phyloP scores from a whole-genome alignment of 2,329 filamentous ascomycete species.

The Microdochium nivale region DNA sequence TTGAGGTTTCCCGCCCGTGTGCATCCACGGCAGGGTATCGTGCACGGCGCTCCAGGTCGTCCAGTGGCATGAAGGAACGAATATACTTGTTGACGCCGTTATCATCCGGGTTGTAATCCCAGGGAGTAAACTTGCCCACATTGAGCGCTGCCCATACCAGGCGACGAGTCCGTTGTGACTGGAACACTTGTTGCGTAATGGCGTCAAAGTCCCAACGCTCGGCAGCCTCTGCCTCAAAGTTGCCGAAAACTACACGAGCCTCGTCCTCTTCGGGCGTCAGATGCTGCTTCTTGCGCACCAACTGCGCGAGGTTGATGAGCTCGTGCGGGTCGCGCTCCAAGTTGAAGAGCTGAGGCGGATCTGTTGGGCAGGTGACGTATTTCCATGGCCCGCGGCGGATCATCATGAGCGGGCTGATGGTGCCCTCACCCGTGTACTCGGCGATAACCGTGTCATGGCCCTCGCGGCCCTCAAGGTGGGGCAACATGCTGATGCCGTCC shows the following conservation, averaged over 20 bases:
- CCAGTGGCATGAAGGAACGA: slow-evolving; percentile 70
- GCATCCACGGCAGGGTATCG: slow-evolving; percentile 60
- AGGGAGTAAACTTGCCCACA: slow-evolving; percentile 66
- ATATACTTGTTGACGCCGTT: slow-evolving; percentile 72
- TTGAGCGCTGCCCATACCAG: slow-evolving; percentile 75
- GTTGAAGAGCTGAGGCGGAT: slow-evolving; percentile 80
- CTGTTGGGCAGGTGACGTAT: slow-evolving; percentile 77
- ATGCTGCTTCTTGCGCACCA: slow-evolving; percentile 24
- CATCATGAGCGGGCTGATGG: slow-evolving; percentile 85
- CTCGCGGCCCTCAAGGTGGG: slow-evolving; percentile 60
- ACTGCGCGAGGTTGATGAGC: slow-evolving; percentile 60
- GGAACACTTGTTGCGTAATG: slow-evolving; percentile 67
- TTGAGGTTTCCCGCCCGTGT: slow-evolving; percentile 38
- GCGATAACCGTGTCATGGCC: slow-evolving; percentile 83
- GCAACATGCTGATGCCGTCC: slow-evolving; percentile 74
- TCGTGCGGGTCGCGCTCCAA: slow-evolving; percentile 68
- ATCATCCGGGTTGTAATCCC: slow-evolving; percentile 75
- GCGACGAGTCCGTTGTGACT: slow-evolving; percentile 69
- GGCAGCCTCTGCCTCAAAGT: slow-evolving; percentile 66
- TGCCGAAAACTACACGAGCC: slow-evolving; percentile 42
- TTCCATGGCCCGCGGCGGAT: slow-evolving; percentile 87
- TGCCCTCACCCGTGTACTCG: slow-evolving; percentile 92
- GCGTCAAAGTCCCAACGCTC: slow-evolving; percentile 72
- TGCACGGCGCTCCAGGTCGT: slow-evolving; percentile 70
- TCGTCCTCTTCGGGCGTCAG: slow-evolving; percentile 35